phyloP scores from a whole-genome alignment of 148 eudicot species.

The Rhododendron williamsianum region DNA sequence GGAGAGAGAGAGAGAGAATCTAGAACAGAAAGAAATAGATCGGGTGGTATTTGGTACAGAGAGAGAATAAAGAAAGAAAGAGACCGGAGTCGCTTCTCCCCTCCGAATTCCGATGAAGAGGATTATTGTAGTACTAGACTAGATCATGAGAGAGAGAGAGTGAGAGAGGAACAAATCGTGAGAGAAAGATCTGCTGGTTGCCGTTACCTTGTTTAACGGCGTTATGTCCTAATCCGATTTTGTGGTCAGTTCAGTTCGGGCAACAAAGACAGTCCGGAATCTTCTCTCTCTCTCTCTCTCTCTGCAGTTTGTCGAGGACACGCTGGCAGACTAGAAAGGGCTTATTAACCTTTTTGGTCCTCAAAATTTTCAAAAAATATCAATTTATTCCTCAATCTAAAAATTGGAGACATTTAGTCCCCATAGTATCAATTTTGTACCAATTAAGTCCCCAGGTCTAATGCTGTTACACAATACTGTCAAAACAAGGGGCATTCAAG shows the following conservation, averaged over 20 bases:
- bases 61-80: neutral
- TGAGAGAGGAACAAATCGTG: neutral
- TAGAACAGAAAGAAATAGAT: neutral
- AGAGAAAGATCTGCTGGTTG: conserved; percentile 6
- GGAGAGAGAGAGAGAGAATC: neutral
- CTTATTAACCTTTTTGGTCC: too few species aligned
- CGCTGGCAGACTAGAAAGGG: too few species aligned
- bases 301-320: too few species aligned
- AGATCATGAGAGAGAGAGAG: neutral
- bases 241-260: neutral
- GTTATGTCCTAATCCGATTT: neutral
- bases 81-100: conserved; percentile 4
- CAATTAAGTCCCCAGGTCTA: too few species aligned
- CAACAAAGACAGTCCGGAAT: neutral
- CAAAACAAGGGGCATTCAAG: too few species aligned
- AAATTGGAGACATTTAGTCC: too few species aligned
- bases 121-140: neutral
- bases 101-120: conserved; percentile 7
- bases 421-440: too few species aligned
- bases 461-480: too few species aligned
- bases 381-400: too few species aligned
- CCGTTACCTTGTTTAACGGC: neutral
- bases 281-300: neutral
- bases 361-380: too few species aligned
- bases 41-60: neutral